These are phyloP conservation scores for Ogataea trehaloabstinens DNA, from an alignment of 805 yeast genomes.

Conservation along the genomic window DNA sequence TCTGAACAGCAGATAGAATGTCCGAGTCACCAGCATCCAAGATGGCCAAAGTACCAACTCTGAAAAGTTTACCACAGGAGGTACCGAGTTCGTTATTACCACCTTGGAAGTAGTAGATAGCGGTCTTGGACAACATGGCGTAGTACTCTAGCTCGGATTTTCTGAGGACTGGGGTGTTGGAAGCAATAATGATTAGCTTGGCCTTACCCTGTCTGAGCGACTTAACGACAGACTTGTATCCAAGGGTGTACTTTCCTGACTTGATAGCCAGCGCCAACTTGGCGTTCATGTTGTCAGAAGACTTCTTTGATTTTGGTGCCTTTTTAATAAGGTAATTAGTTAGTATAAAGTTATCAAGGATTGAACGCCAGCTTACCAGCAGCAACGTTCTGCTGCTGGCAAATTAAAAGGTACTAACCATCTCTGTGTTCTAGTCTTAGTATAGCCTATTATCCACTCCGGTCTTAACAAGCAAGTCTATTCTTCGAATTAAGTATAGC, in stretches of 20 bases:
- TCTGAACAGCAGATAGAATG: conserved; percentile 69
- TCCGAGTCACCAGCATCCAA: conserved; percentile 99
- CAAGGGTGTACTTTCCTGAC: conserved; percentile 99
- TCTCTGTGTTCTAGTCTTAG: conserved; percentile 77
- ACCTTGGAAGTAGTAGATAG: conserved; percentile 98
- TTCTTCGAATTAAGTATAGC: too few relatives aligned
- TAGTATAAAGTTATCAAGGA: conserved; percentile 31
- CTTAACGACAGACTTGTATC: conserved; percentile 98
- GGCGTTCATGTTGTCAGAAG: conserved; percentile 93
- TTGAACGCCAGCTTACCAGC: conserved; percentile 26
- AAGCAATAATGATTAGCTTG: conserved; percentile 95
- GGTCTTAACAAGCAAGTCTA: conserved; percentile 51
- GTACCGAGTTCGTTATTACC: conserved; percentile 99
- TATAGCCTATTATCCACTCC: conserved; percentile 71
- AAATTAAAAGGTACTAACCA: conserved; percentile 72
- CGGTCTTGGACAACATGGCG: conserved; percentile 99
- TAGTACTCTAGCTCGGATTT: conserved; percentile 99
- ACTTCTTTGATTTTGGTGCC: conserved; percentile 95
- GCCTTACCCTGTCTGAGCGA: conserved; percentile 98
- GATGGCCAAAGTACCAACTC: conserved; percentile 96
- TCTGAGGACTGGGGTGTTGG: conserved; percentile 99
- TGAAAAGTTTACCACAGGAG: conserved; percentile 99
- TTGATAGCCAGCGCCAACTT: conserved; percentile 97
- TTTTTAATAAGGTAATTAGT: conserved; percentile 27
- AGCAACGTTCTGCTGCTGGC: too few relatives aligned